Conservation (phyloP, 495 filamentous ascomycete genomes). For the Talaromyces ruber region DNA sequence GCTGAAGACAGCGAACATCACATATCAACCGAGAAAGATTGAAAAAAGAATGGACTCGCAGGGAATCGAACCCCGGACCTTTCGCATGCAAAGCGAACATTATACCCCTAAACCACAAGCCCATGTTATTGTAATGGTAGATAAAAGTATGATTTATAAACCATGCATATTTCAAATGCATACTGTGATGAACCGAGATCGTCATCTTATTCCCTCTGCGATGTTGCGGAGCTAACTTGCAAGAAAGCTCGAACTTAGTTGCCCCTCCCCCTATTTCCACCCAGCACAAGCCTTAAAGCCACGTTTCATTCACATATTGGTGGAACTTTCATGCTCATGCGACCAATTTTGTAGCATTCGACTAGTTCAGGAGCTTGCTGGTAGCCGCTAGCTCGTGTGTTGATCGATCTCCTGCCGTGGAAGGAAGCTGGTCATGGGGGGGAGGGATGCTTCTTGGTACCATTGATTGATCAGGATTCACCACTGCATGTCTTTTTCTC, state of each 20-base stretch:
- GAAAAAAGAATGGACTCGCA: neutral
- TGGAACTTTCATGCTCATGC: neutral
- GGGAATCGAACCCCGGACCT: constrained; percentile 3
- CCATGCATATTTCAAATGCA: neutral
- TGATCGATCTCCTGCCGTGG: neutral
- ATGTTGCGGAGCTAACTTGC: neutral
- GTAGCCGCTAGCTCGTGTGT: neutral
- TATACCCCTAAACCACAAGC: constrained; percentile 2
- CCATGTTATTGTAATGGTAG: neutral
- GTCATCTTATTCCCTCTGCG: neutral
- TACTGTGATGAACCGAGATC: neutral
- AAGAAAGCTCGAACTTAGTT: neutral
- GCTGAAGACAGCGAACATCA: too few species aligned
- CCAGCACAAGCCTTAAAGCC: neutral
- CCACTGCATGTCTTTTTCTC: neutral
- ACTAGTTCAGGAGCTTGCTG: neutral
- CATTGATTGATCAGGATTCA: neutral
- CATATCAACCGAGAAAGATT: neutral
- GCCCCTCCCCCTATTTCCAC: constrained; percentile 5
- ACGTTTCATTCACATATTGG: constrained; percentile 3
- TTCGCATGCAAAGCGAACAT: constrained; percentile 1
- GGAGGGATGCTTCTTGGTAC: neutral
- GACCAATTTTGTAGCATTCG: neutral
- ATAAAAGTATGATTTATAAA: neutral
- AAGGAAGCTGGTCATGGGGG: neutral